phyloP scores from a whole-genome alignment of 2,329 filamentous ascomycete genomes.

The Orbilia ellipsospora region DNA sequence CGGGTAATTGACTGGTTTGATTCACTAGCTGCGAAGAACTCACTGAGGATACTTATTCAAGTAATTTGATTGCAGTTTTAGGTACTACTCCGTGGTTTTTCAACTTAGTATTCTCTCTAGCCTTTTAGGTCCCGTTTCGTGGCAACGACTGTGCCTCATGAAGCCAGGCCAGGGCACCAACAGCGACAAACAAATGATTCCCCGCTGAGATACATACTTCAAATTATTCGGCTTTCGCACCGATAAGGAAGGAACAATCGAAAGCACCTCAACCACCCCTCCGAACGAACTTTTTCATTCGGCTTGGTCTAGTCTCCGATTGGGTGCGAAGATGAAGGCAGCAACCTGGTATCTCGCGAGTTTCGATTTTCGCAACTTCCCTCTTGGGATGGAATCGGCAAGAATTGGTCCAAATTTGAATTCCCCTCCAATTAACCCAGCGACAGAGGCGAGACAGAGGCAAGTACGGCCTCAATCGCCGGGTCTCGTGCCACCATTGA shows the following conservation, averaged over 20 bases:
- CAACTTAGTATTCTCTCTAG: too few species aligned
- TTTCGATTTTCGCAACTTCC: slow-evolving; percentile 27
- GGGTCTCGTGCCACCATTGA: slow-evolving; percentile 19
- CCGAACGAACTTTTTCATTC: not conserved
- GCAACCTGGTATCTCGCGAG: slow-evolving; percentile 11
- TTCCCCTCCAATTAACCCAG: not conserved
- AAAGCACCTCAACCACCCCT: too few species aligned
- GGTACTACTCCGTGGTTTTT: too few species aligned
- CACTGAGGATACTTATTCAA: too few species aligned
- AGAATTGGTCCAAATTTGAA: not conserved
- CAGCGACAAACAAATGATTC: too few species aligned
- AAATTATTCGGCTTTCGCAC: not conserved
- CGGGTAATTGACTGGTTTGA: too few species aligned
- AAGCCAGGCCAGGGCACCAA: too few species aligned
- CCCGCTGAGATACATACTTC: too few species aligned
- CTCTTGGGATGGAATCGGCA: slow-evolving; percentile 48
- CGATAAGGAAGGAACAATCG: slow-evolving; percentile 42
- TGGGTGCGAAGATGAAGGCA: slow-evolving; percentile 38
- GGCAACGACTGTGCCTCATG: too few species aligned
- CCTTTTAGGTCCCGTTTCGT: too few species aligned
- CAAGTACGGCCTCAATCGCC: slow-evolving; percentile 38
- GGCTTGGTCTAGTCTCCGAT: slow-evolving; percentile 10
- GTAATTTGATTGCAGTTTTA: too few species aligned
- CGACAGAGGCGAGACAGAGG: slow-evolving; percentile 21
- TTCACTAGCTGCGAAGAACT: too few species aligned